Evolutionary conservation across 345 rosid genomes (phyloP).

Genomic region (Raphanus raphanistrum): DNA sequence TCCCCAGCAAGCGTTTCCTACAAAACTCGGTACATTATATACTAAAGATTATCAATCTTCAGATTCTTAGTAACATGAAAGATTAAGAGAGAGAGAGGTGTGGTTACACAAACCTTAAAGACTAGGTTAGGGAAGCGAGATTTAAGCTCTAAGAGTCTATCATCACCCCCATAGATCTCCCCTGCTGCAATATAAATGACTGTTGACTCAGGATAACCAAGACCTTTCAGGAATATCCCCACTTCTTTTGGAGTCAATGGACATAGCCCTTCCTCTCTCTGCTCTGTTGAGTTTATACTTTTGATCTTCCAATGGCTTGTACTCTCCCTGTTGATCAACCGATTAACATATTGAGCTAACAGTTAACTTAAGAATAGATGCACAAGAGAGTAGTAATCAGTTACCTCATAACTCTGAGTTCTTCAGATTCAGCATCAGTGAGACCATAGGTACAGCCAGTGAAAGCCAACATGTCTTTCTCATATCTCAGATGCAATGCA

Average conservation of each 20-base stretch:
- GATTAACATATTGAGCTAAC: neutral
- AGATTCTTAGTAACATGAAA: neutral
- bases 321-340: conserved; percentile 54
- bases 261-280: conserved; percentile 75
- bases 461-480: conserved; percentile 96
- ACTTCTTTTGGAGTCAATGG: conserved; percentile 94
- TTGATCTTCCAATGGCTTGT: conserved; percentile 96
- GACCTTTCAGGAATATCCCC: conserved; percentile 79
- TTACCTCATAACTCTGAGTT: conserved; percentile 82
- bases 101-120: conserved; percentile 61
- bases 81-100: neutral
- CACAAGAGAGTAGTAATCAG: conserved; percentile 20
- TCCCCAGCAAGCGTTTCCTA: conserved; percentile 71
- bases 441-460: conserved; percentile 91
- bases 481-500: conserved; percentile 92
- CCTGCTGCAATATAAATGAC: conserved; percentile 86
- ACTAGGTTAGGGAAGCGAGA: conserved; percentile 73
- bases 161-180: conserved; percentile 80
- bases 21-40: neutral
- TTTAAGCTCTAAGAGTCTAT: conserved; percentile 63
- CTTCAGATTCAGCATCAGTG: conserved; percentile 77
- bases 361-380: conserved; percentile 2
- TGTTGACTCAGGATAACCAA: conserved; percentile 76
- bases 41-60: conserved; percentile 2
- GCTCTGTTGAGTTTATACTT: conserved; percentile 83